Percentiles rank a stretch among this genome's conserved stretches.
These are phyloP conservation scores for Chionographis japonica DNA, from an alignment of 106 monocot genomes.

Conservation along the genomic window DNA sequence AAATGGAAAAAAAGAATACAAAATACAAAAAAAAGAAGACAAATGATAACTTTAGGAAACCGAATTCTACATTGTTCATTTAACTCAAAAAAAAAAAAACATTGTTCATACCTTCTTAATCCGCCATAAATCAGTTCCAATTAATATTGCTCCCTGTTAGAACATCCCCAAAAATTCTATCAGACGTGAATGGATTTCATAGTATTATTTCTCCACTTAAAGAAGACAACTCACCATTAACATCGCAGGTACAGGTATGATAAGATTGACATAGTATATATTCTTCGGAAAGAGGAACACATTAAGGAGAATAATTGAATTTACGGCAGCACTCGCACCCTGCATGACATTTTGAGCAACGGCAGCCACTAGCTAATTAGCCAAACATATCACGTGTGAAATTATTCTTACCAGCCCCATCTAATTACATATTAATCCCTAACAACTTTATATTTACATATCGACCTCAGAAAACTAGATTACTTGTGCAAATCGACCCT, in stretches of 20 bases:
- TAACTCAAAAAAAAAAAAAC: no score
- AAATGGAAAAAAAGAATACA: not conserved
- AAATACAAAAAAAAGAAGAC: not conserved
- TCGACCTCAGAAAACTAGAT: no score
- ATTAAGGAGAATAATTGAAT: slow-evolving; percentile 85
- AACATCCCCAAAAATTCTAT: not conserved
- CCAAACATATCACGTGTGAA: not conserved
- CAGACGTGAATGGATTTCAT: not conserved
- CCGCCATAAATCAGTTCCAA: slow-evolving; percentile 60
- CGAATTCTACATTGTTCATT: not conserved
- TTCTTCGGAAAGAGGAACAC: slow-evolving; percentile 79
- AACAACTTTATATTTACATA: no score
- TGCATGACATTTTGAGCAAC: slow-evolving; percentile 13
- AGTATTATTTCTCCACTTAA: not conserved
- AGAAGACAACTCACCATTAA: slow-evolving; percentile 51
- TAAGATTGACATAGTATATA: slow-evolving; percentile 59
- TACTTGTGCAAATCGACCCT: no score
- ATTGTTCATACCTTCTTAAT: slow-evolving; percentile 39
- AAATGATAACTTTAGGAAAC: not conserved
- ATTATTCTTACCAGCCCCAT: no score
- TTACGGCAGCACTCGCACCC: slow-evolving; percentile 95
- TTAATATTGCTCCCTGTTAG: slow-evolving; percentile 55
- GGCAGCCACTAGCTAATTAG: not conserved
- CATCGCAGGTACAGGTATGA: slow-evolving; percentile 76
- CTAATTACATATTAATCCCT: no score